phyloP scores from a whole-genome alignment of 129 eudicot species.

The Pittosporum tobira region DNA sequence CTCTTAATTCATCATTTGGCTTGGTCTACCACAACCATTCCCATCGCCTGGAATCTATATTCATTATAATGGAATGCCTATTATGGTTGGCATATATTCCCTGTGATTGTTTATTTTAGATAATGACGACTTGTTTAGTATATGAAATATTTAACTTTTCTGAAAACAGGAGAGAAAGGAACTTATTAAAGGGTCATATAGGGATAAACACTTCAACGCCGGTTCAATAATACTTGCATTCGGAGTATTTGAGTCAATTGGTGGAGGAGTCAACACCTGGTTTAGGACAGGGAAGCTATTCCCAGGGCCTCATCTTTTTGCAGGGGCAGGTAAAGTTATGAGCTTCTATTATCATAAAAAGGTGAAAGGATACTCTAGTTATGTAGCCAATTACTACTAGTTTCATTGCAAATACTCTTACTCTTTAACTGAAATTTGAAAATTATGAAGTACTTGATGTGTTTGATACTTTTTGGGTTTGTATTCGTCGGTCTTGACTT shows the following conservation, averaged over 20 bases:
- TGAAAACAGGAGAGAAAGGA: slow-evolving; percentile 71
- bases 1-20: too few species aligned
- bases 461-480: background rate
- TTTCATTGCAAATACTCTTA: too few species aligned
- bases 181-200: slow-evolving; percentile 74
- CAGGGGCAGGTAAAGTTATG: slow-evolving; percentile 70
- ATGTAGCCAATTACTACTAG: background rate
- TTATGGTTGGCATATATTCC: background rate
- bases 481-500: background rate
- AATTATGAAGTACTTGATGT: background rate
- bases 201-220: slow-evolving; percentile 91
- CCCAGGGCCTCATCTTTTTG: slow-evolving; percentile 90
- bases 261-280: slow-evolving; percentile 89
- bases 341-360: background rate
- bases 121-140: background rate
- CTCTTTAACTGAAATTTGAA: background rate
- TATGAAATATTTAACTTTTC: background rate
- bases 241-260: slow-evolving; percentile 77
- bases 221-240: slow-evolving; percentile 85
- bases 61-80: background rate
- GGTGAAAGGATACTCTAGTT: background rate
- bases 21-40: too few species aligned
- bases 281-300: slow-evolving; percentile 86
- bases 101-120: background rate
- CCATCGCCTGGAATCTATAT: too few species aligned